Evolutionary conservation across 225 moss, liverwort and hornwort genomes (phyloP).

Genomic region (Bryum argenteum): DNA sequence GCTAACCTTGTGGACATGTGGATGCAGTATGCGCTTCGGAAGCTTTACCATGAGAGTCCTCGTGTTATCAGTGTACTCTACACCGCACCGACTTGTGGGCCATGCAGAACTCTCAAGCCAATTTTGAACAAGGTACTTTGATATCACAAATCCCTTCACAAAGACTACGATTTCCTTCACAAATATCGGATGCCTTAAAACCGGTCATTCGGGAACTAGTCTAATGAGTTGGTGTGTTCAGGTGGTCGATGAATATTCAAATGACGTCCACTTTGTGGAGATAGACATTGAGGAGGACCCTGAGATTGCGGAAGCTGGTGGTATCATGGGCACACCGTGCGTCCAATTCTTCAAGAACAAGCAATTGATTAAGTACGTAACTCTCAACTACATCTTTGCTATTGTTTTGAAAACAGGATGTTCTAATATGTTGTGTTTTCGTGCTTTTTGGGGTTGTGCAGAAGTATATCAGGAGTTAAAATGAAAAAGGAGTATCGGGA

Average conservation of each 20-base stretch:
- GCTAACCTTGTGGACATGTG: constrained; percentile 17
- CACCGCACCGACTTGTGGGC: constrained; percentile 85
- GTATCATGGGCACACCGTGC: constrained; percentile 80
- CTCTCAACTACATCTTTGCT: not conserved
- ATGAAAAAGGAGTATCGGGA: constrained; percentile 88
- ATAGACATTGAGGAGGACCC: constrained; percentile 95
- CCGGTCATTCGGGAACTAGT: not conserved
- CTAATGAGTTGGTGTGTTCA: constrained; percentile 35
- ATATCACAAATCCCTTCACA: not conserved
- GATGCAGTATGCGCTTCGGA: constrained; percentile 74
- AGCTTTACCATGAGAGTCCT: constrained; percentile 88
- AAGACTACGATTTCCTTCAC: not conserved
- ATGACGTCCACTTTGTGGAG: constrained; percentile 79
- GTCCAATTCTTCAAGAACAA: constrained; percentile 91
- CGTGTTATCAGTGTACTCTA: constrained; percentile 79
- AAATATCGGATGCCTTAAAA: not conserved
- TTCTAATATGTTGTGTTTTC: constrained; percentile 1
- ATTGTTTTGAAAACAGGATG: not conserved
- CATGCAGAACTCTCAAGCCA: constrained; percentile 82
- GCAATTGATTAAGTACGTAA: constrained; percentile 66
- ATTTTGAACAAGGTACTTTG: constrained; percentile 73
- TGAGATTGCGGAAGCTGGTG: constrained; percentile 87
- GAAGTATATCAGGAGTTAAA: constrained; percentile 77
- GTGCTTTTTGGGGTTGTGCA: constrained; percentile 24
- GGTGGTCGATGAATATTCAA: constrained; percentile 78